Evolutionary conservation across 768 basidiomycete genomes (phyloP).

Genomic region (Serendipita sp.): DNA sequence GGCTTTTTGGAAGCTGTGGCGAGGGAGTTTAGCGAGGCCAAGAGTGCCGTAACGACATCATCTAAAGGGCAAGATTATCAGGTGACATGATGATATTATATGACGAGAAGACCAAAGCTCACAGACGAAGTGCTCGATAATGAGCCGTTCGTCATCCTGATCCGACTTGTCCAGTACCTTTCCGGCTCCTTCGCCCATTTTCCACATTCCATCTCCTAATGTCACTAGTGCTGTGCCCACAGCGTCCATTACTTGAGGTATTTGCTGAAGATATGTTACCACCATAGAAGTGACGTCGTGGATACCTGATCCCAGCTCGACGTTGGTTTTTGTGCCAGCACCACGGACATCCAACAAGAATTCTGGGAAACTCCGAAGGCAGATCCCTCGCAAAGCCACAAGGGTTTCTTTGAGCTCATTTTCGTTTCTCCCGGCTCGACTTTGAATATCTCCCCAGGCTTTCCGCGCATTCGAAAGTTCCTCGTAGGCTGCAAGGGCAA

Average conservation of each 20-base stretch:
- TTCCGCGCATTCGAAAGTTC: conserved; percentile 33
- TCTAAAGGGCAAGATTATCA: conserved; percentile 23
- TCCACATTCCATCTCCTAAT: conserved; percentile 81
- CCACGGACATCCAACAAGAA: conserved; percentile 58
- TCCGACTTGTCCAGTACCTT: conserved; percentile 28
- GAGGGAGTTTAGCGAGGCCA: conserved; percentile 45
- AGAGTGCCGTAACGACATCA: conserved; percentile 53
- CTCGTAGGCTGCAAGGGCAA: conserved; percentile 57
- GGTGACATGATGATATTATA: neutral
- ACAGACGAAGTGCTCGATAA: conserved; percentile 68
- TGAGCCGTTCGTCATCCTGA: conserved; percentile 31
- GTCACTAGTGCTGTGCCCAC: conserved; percentile 47
- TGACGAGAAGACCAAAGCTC: conserved; percentile 13
- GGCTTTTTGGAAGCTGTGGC: conserved; percentile 35
- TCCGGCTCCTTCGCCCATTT: conserved; percentile 67
- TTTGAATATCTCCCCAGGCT: conserved; percentile 52
- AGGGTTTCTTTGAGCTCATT: conserved; percentile 60
- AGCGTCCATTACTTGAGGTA: conserved; percentile 54
- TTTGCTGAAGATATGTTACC: conserved; percentile 45
- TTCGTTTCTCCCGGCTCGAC: conserved; percentile 27
- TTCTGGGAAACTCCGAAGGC: conserved; percentile 70
- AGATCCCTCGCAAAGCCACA: conserved; percentile 45
- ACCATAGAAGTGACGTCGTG: conserved; percentile 35
- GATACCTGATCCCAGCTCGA: conserved; percentile 44
- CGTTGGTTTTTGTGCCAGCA: conserved; percentile 29